These are phyloP conservation scores for Vaccinium vitisidaea DNA, from an alignment of 148 eudicot genomes.

Conservation along the genomic window DNA sequence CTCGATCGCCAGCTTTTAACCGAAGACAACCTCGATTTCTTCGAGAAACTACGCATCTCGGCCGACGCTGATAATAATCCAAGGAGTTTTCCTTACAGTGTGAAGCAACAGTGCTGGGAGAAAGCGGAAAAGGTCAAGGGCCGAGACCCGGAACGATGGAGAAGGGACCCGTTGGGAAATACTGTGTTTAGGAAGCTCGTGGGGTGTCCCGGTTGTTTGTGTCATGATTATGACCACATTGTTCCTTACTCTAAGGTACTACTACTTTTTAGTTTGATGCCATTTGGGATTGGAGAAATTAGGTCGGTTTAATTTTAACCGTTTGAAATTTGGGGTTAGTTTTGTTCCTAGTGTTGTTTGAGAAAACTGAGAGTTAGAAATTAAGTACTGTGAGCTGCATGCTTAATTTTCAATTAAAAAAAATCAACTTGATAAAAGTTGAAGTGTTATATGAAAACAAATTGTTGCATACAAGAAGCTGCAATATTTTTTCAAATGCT, in stretches of 20 bases:
- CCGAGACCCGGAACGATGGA: constrained; percentile 87
- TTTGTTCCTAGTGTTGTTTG: not conserved
- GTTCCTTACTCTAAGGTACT: constrained; percentile 81
- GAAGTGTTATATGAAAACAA: not conserved
- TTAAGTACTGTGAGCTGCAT: not conserved
- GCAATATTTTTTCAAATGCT: not conserved
- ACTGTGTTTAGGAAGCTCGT: constrained; percentile 79
- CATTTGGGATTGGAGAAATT: not conserved
- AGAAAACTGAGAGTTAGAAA: not conserved
- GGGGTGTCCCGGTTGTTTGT: constrained; percentile 95
- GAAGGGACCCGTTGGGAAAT: constrained; percentile 74
- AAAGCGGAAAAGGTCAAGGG: constrained; percentile 89
- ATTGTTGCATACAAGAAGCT: not conserved
- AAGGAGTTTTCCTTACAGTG: constrained; percentile 79
- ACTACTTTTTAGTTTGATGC: not conserved
- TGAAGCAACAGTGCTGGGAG: constrained; percentile 95
- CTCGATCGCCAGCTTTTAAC: constrained; percentile 29
- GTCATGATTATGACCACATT: constrained; percentile 89
- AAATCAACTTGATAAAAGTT: not conserved
- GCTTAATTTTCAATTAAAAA: not conserved
- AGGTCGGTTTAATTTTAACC: not conserved
- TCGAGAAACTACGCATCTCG: constrained; percentile 44
- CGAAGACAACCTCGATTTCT: constrained; percentile 33
- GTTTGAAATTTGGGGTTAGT: not conserved
- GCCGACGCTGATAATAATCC: constrained; percentile 43